Percentiles rank a stretch among this genome's conserved stretches.
Conservation (phyloP, 2,329 filamentous ascomycete genomes). For the Colletotrichum salicis region DNA sequence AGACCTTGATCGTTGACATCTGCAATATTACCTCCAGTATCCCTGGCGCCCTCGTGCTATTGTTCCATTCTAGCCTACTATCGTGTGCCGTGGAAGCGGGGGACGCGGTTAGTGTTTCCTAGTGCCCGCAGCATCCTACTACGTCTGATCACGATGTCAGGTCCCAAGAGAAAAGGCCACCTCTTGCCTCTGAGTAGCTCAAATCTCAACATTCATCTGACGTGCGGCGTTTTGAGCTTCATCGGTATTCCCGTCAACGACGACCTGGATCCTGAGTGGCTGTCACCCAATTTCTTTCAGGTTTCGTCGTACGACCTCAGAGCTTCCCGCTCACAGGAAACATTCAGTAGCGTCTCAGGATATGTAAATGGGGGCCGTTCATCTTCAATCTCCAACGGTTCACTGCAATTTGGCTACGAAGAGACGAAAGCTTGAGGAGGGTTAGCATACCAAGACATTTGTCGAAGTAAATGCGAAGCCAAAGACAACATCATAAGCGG, state of each 20-base stretch:
- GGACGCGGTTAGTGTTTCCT: slow-evolving; percentile 9
- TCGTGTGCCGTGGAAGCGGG: not conserved
- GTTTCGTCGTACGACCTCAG: not conserved
- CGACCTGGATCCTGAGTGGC: not conserved
- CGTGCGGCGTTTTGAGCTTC: slow-evolving; percentile 18
- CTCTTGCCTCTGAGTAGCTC: not conserved
- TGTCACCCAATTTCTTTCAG: not conserved
- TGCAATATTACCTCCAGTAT: not conserved
- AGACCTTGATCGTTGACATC: not conserved
- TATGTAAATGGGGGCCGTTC: not conserved
- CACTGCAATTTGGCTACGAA: too few species aligned
- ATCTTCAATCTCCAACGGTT: not conserved
- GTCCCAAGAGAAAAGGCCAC: too few species aligned
- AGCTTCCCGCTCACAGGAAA: not conserved
- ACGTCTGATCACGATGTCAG: not conserved
- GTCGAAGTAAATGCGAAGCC: not conserved
- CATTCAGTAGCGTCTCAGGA: not conserved
- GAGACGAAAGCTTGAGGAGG: not conserved
- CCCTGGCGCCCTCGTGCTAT: not conserved
- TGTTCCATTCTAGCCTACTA: not conserved
- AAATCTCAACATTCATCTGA: slow-evolving; percentile 9
- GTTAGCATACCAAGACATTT: not conserved
- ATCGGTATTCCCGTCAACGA: not conserved
- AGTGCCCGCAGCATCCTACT: not conserved
- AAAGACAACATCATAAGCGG: not conserved